These are phyloP conservation scores for Cladosporium colombiae DNA, from an alignment of 2,329 filamentous ascomycete genomes.

Conservation along the genomic window DNA sequence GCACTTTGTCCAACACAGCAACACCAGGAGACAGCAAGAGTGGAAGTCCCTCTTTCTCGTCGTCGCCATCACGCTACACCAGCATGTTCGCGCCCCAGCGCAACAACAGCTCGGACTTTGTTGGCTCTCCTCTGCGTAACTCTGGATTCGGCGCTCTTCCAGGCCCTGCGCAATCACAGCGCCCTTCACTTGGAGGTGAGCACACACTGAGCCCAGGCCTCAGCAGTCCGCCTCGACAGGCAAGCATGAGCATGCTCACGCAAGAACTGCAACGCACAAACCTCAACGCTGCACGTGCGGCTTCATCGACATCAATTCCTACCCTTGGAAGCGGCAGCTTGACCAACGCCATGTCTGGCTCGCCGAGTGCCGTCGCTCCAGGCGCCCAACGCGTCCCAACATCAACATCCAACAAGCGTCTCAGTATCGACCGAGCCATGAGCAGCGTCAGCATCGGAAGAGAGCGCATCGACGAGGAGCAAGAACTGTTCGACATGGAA, in stretches of 20 bases:
- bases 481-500: slow-evolving; percentile 38
- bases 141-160: slow-evolving; percentile 48
- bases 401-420: slow-evolving; percentile 23
- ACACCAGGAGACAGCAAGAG: slow-evolving; percentile 43
- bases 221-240: slow-evolving; percentile 57
- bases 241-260: slow-evolving; percentile 63
- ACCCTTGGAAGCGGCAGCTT: slow-evolving; percentile 29
- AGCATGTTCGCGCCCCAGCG: slow-evolving; percentile 49
- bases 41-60: slow-evolving; percentile 52
- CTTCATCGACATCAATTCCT: slow-evolving; percentile 22
- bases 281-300: slow-evolving; percentile 36
- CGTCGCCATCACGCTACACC: slow-evolving; percentile 63
- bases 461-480: slow-evolving; percentile 35
- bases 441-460: slow-evolving; percentile 33
- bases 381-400: slow-evolving; percentile 18
- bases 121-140: slow-evolving; percentile 67
- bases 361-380: slow-evolving; percentile 5
- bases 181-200: slow-evolving; percentile 17
- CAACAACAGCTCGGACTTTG: slow-evolving; percentile 55
- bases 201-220: slow-evolving; percentile 34
- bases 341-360: slow-evolving; percentile 13
- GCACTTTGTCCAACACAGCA: slow-evolving; percentile 47
- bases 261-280: slow-evolving; percentile 49
- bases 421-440: slow-evolving; percentile 30
- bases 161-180: slow-evolving; percentile 26